A percentile compares a stretch with the other conserved stretches of the same genome.
phyloP scores from a whole-genome alignment of 2,329 filamentous ascomycete species.

The Ramularia endophylla region DNA sequence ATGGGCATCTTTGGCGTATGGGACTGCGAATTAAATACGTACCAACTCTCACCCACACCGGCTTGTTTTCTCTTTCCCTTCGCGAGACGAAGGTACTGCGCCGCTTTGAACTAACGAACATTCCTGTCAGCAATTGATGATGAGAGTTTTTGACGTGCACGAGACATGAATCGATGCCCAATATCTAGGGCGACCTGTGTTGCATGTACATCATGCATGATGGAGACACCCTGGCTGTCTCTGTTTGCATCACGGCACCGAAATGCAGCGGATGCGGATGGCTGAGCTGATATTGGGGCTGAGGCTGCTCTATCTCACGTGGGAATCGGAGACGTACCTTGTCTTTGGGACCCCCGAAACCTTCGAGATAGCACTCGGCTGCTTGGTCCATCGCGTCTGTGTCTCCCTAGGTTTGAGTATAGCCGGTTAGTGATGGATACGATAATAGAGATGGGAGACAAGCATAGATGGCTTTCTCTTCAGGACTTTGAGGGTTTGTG shows the following conservation, averaged over 20 bases:
- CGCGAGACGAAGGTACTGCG: slow-evolving; percentile 86
- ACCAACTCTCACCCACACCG: slow-evolving; percentile 93
- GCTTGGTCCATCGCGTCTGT: slow-evolving; percentile 97
- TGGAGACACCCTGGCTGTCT: no score
- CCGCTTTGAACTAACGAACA: slow-evolving; percentile 61
- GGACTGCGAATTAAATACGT: slow-evolving; percentile 38
- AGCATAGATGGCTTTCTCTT: no score
- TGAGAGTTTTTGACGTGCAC: slow-evolving; percentile 15
- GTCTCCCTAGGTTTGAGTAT: slow-evolving; percentile 85
- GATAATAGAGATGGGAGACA: no score
- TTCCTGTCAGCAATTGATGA: slow-evolving; percentile 9
- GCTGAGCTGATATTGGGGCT: no score
- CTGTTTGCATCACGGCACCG: no score
- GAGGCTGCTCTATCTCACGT: slow-evolving; percentile 12
- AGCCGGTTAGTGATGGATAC: no score
- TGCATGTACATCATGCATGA: slow-evolving; percentile 3
- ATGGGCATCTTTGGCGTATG: background rate
- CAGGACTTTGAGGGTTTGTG: no score
- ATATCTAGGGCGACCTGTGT: slow-evolving; percentile 12
- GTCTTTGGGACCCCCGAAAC: slow-evolving; percentile 97
- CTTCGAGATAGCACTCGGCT: slow-evolving; percentile 91
- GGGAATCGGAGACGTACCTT: slow-evolving; percentile 58
- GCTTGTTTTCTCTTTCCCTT: slow-evolving; percentile 55
- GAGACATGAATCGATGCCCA: slow-evolving; percentile 21
- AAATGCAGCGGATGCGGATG: no score